Percentiles rank a stretch among this genome's conserved stretches.
Conservation (phyloP, 2,329 filamentous ascomycete species). For the Pestalotiopsis sp. region DNA sequence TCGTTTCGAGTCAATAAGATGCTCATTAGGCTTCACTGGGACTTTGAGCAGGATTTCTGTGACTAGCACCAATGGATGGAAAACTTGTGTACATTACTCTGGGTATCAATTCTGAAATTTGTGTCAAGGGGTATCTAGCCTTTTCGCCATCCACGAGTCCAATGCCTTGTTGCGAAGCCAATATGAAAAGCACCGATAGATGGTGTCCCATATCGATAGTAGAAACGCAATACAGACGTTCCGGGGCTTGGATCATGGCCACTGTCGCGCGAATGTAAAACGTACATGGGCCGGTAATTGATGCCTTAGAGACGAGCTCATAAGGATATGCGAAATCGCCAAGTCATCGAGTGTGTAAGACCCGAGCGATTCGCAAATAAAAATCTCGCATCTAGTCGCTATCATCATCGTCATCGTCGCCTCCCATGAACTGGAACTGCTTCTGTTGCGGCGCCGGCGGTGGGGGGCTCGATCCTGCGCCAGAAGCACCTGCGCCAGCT, state of each 20-base stretch:
- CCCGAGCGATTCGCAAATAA: too few relatives aligned
- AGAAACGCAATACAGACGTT: not conserved
- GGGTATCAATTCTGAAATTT: not conserved
- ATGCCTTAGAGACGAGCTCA: too few relatives aligned
- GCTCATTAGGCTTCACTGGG: too few relatives aligned
- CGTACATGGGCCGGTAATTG: too few relatives aligned
- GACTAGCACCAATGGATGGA: not conserved
- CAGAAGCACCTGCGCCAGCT: slow-evolving; percentile 21
- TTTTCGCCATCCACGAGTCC: not conserved
- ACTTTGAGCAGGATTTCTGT: too few relatives aligned
- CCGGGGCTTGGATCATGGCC: not conserved
- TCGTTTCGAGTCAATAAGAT: too few relatives aligned
- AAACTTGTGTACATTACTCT: not conserved
- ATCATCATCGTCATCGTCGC: slow-evolving; percentile 56
- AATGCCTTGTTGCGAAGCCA: too few relatives aligned
- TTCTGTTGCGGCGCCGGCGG: slow-evolving; percentile 36
- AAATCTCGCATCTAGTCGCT: slow-evolving; percentile 26
- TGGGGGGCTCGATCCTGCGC: slow-evolving; percentile 9
- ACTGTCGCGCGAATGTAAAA: too few relatives aligned
- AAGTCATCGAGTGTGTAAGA: too few relatives aligned
- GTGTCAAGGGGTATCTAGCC: not conserved
- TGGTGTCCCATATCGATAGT: too few relatives aligned
- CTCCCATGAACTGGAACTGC: slow-evolving; percentile 59
- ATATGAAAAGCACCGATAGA: too few relatives aligned
- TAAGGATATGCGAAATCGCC: too few relatives aligned